phyloP scores from a whole-genome alignment of 768 basidiomycete species.

The Hysterangium stoloniferum region DNA sequence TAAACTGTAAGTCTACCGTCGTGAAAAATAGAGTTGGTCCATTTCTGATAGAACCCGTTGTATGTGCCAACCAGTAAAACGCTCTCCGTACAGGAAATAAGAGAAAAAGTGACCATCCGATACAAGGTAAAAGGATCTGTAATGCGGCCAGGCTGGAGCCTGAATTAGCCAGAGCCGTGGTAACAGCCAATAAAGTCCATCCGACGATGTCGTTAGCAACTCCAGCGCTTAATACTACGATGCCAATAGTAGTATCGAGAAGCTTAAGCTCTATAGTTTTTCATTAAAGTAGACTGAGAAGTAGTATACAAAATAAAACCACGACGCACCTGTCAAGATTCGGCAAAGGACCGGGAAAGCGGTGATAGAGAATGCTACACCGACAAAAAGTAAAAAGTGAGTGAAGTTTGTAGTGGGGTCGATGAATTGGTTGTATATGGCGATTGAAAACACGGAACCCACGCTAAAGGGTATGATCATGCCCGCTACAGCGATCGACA shows the following conservation, averaged over 20 bases:
- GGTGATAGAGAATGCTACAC: slow-evolving; percentile 84
- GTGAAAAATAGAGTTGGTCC: slow-evolving; percentile 87
- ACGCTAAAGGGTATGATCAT: slow-evolving; percentile 85
- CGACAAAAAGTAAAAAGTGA: slow-evolving; percentile 91
- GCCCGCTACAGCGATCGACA: slow-evolving; percentile 69
- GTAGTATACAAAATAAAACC: background rate
- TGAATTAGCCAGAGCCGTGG: slow-evolving; percentile 88
- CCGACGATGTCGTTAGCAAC: slow-evolving; percentile 76
- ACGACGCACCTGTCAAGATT: slow-evolving; percentile 48
- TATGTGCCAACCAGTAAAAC: slow-evolving; percentile 65
- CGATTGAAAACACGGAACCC: slow-evolving; percentile 60
- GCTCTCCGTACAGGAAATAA: slow-evolving; percentile 55
- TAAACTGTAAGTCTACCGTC: slow-evolving; percentile 47
- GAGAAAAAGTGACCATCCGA: slow-evolving; percentile 76
- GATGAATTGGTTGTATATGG: slow-evolving; percentile 72
- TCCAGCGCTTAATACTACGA: slow-evolving; percentile 88
- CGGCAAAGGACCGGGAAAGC: slow-evolving; percentile 83
- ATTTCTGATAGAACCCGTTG: slow-evolving; percentile 72
- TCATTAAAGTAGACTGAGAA: background rate
- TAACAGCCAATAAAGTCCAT: slow-evolving; percentile 84
- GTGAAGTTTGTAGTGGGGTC: slow-evolving; percentile 62
- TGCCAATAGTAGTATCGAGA: slow-evolving; percentile 85
- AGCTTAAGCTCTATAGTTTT: slow-evolving; percentile 64
- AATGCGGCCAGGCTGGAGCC: slow-evolving; percentile 76
- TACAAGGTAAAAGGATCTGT: slow-evolving; percentile 71